Evolutionary conservation across 331 rosid species (phyloP).

Genomic region (Quercus tomentella): DNA sequence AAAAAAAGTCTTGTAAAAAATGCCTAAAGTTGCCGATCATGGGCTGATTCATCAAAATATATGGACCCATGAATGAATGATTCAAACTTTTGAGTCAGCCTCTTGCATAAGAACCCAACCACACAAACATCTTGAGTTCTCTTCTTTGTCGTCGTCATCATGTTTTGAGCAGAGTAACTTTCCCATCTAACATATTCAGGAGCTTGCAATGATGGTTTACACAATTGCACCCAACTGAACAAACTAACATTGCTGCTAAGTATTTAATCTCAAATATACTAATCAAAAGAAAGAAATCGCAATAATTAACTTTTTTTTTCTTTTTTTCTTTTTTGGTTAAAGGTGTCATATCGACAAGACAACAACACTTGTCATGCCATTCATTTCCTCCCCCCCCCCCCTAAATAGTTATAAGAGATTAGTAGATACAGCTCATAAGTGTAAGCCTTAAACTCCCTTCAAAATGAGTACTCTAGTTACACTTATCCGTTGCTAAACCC

Average conservation of each 20-base stretch:
- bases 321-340: too few relatives aligned
- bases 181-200: neutral
- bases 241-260: neutral
- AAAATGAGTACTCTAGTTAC: too few relatives aligned
- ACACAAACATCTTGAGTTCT: neutral
- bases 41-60: neutral
- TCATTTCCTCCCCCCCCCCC: too few relatives aligned
- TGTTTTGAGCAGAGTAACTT: neutral
- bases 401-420: too few relatives aligned
- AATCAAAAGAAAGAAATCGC: neutral
- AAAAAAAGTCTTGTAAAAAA: neutral
- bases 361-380: too few relatives aligned
- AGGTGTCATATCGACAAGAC: too few relatives aligned
- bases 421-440: too few relatives aligned
- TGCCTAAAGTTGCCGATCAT: neutral
- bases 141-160: neutral
- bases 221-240: neutral
- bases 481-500: too few relatives aligned
- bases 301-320: too few relatives aligned
- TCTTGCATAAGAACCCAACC: too few relatives aligned
- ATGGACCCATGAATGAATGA: neutral
- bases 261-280: neutral
- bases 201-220: neutral
- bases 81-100: too few relatives aligned
- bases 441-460: too few relatives aligned